Percentiles rank a stretch among this genome's conserved stretches.
phyloP scores from a whole-genome alignment of 2,329 filamentous ascomycete genomes.

The Basipetospora chlamydospora region DNA sequence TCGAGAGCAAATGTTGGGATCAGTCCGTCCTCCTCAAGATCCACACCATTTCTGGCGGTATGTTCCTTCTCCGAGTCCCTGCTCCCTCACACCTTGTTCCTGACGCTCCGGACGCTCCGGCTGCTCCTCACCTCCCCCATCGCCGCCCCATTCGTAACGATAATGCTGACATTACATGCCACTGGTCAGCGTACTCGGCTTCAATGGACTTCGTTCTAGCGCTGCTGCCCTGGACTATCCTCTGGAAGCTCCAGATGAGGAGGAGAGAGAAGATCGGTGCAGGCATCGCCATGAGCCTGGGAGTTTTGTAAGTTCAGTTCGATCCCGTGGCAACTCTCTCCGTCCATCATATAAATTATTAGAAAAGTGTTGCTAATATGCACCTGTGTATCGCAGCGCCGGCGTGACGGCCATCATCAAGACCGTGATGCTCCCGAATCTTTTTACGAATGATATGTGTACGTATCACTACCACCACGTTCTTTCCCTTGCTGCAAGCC shows the following conservation, averaged over 20 bases:
- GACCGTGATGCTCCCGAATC: neutral
- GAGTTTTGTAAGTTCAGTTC: neutral
- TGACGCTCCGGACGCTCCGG: neutral
- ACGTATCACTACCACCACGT: no score
- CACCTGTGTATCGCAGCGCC: neutral
- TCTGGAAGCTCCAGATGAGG: neutral
- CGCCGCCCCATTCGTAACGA: no score
- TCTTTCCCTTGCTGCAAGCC: no score
- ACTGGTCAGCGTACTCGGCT: neutral
- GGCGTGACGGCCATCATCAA: neutral
- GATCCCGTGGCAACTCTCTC: no score
- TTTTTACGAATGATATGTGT: neutral
- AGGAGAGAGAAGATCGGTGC: neutral
- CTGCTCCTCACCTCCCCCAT: neutral
- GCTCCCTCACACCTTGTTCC: no score
- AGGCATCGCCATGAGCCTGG: neutral
- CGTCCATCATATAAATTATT: no score
- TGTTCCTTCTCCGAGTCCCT: no score
- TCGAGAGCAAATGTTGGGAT: no score
- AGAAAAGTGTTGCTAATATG: no score
- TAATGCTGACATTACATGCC: no score
- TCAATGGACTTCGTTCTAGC: neutral
- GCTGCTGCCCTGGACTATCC: neutral
- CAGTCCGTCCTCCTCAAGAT: no score
- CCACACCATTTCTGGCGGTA: no score